Evolutionary conservation across 768 basidiomycete genomes (phyloP).

Genomic region (Hirschioporus abietinus): DNA sequence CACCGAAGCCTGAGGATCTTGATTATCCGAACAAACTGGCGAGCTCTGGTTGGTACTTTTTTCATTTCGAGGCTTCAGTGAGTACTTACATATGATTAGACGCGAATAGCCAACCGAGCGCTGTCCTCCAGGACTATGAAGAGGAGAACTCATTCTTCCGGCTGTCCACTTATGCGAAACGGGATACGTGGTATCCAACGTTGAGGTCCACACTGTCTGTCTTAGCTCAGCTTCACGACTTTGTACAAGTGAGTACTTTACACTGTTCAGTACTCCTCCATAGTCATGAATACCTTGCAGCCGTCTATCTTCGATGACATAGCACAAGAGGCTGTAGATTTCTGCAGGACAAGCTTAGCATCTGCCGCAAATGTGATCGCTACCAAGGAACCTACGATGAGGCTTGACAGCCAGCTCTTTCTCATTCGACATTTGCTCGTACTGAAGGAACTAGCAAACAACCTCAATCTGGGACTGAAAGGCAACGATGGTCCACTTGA

Average conservation of each 20-base stretch:
- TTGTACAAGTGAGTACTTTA: constrained; percentile 67
- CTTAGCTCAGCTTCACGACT: constrained; percentile 82
- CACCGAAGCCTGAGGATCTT: constrained; percentile 72
- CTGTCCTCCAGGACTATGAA: constrained; percentile 58
- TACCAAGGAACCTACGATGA: constrained; percentile 36
- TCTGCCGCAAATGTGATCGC: constrained; percentile 64
- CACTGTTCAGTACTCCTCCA: constrained; percentile 1
- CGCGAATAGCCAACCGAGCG: constrained; percentile 37
- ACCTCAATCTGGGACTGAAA: constrained; percentile 56
- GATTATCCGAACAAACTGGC: constrained; percentile 82
- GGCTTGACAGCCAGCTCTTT: constrained; percentile 78
- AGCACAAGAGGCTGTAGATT: constrained; percentile 83
- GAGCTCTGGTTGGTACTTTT: constrained; percentile 37
- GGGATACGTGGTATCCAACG: constrained; percentile 91
- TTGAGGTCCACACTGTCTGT: constrained; percentile 88
- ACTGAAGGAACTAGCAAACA: constrained; percentile 83
- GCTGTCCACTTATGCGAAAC: constrained; percentile 62
- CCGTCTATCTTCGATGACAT: constrained; percentile 96
- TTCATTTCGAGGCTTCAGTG: constrained; percentile 7
- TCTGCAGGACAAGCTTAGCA: constrained; percentile 79
- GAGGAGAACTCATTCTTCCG: constrained; percentile 65
- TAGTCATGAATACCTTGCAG: constrained; percentile 33
- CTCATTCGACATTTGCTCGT: constrained; percentile 86
- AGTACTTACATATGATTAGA: constrained; percentile 25
- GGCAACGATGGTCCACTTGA: constrained; percentile 39